Percentiles rank a stretch among this genome's conserved stretches.
Conservation (phyloP, 768 basidiomycete genomes). For the Solioccasus polychromus region DNA sequence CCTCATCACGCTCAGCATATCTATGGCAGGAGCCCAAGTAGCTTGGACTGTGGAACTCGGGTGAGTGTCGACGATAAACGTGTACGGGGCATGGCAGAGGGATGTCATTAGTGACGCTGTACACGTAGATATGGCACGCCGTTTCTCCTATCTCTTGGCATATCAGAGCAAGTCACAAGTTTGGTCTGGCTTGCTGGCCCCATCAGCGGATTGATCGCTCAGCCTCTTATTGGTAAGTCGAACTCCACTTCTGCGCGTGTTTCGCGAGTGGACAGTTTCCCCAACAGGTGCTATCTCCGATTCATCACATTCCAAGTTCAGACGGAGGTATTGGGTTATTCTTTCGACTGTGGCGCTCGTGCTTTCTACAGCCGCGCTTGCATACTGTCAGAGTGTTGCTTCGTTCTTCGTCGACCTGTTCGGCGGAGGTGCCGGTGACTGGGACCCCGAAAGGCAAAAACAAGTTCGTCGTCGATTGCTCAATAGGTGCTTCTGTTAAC, state of each 20-base stretch:
- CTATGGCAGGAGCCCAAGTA: conserved; percentile 93
- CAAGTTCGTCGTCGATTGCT: conserved; percentile 42
- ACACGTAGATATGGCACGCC: conserved; percentile 86
- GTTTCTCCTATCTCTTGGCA: conserved; percentile 74
- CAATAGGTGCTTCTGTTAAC: not conserved
- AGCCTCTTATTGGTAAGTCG: conserved; percentile 89
- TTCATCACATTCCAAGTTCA: conserved; percentile 84
- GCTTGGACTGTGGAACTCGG: conserved; percentile 96
- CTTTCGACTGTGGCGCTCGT: conserved; percentile 81
- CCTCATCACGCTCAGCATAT: conserved; percentile 79
- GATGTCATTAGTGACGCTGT: not conserved
- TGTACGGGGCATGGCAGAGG: conserved; percentile 1
- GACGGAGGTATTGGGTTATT: conserved; percentile 91
- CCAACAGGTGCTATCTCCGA: conserved; percentile 88
- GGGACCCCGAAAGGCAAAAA: conserved; percentile 73
- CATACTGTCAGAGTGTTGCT: conserved; percentile 78
- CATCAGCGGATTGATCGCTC: conserved; percentile 91
- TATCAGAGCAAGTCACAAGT: conserved; percentile 88
- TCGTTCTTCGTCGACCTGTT: conserved; percentile 73
- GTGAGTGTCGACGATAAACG: conserved; percentile 42
- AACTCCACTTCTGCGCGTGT: not conserved
- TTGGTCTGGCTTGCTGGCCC: conserved; percentile 96
- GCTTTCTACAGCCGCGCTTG: conserved; percentile 72
- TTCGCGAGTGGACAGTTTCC: conserved; percentile 4
- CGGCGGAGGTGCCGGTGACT: conserved; percentile 75